phyloP scores from a whole-genome alignment of 768 basidiomycete species.

The Lepiota brunneoincarnata region DNA sequence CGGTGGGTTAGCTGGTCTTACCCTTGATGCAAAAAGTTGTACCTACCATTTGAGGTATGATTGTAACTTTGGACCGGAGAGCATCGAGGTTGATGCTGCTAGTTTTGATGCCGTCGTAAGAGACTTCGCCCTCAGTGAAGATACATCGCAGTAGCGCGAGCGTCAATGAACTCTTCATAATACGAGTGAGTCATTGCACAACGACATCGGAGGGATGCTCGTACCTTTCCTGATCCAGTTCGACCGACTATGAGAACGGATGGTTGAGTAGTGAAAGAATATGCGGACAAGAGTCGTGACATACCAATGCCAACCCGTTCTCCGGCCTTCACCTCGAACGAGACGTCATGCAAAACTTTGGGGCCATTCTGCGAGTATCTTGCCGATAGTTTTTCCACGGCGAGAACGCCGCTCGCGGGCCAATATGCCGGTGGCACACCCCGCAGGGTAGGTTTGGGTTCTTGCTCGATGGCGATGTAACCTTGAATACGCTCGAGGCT shows the following conservation, averaged over 20 bases:
- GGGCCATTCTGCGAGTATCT: slow-evolving; percentile 52
- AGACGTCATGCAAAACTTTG: slow-evolving; percentile 47
- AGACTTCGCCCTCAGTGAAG: slow-evolving; percentile 48
- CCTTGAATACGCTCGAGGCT: slow-evolving; percentile 69
- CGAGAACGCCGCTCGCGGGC: slow-evolving; percentile 57
- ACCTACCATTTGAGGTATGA: slow-evolving; percentile 46
- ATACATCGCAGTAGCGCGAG: slow-evolving; percentile 54
- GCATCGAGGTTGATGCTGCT: slow-evolving; percentile 49
- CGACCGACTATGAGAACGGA: slow-evolving; percentile 29
- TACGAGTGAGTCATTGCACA: neutral
- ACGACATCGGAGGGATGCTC: neutral
- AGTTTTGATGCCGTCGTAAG: slow-evolving; percentile 49
- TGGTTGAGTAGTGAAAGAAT: neutral
- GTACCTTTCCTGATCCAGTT: slow-evolving; percentile 40
- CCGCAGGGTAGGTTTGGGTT: slow-evolving; percentile 34
- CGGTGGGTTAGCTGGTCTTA: neutral
- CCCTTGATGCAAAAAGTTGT: neutral
- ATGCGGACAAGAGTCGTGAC: neutral
- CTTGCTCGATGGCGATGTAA: slow-evolving; percentile 58
- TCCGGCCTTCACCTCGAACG: slow-evolving; percentile 49
- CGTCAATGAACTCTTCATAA: slow-evolving; percentile 30
- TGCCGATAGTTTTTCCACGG: slow-evolving; percentile 53
- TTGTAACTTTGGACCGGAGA: slow-evolving; percentile 53
- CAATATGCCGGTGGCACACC: slow-evolving; percentile 62
- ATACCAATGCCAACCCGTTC: slow-evolving; percentile 53